Conservation (phyloP, 768 basidiomycete genomes). For the Pleurotus pulmonarius region DNA sequence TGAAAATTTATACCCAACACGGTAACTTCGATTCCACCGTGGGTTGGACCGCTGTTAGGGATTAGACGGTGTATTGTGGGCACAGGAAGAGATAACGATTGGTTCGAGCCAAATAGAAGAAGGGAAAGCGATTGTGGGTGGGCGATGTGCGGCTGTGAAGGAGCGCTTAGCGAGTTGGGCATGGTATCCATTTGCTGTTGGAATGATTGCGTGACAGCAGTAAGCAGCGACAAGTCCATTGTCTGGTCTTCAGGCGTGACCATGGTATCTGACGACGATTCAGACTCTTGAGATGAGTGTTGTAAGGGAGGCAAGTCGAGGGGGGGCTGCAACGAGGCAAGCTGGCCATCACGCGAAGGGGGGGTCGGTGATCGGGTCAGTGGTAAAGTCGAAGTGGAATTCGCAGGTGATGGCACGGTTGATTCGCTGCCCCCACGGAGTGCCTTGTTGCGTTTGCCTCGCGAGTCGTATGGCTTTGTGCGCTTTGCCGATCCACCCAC, state of each 20-base stretch:
- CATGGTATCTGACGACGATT: slow-evolving; percentile 43
- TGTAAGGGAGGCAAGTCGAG: slow-evolving; percentile 21
- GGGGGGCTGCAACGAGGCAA: slow-evolving; percentile 19
- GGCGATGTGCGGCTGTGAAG: slow-evolving; percentile 10
- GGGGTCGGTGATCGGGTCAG: slow-evolving; percentile 45
- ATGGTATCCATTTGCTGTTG: neutral
- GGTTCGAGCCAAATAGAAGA: slow-evolving; percentile 59
- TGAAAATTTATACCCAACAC: slow-evolving; percentile 91
- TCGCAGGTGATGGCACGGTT: slow-evolving; percentile 45
- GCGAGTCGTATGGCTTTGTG: slow-evolving; percentile 65
- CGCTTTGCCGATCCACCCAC: slow-evolving; percentile 46
- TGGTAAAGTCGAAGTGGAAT: slow-evolving; percentile 39
- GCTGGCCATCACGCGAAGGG: slow-evolving; percentile 13
- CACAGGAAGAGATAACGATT: slow-evolving; percentile 45
- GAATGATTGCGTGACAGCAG: slow-evolving; percentile 14
- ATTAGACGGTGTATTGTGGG: slow-evolving; percentile 85
- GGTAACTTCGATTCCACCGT: slow-evolving; percentile 93
- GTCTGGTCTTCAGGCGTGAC: slow-evolving; percentile 40
- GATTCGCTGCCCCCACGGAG: slow-evolving; percentile 55
- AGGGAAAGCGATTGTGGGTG: slow-evolving; percentile 47
- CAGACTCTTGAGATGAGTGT: slow-evolving; percentile 37
- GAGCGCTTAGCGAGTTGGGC: neutral
- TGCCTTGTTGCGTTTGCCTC: slow-evolving; percentile 36
- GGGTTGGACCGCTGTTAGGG: slow-evolving; percentile 79
- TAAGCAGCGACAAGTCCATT: slow-evolving; percentile 36